phyloP scores from a whole-genome alignment of 331 rosid species.

The Malus hybrid region DNA sequence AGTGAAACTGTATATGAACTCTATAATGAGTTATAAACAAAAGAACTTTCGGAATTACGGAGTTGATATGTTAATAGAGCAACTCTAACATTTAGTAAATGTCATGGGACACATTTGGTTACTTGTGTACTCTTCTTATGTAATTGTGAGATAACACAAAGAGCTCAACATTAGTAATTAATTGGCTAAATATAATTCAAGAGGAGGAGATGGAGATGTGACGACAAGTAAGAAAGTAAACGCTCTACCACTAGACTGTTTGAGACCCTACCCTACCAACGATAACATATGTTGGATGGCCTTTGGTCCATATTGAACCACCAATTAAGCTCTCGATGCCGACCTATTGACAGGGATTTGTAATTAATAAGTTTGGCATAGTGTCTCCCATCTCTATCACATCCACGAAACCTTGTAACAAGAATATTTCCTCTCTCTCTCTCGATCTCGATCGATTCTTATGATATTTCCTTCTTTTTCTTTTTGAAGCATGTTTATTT shows the following conservation, averaged over 20 bases:
- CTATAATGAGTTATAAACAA: neutral
- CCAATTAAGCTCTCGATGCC: neutral
- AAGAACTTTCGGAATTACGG: no score
- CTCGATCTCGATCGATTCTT: neutral
- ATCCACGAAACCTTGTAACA: neutral
- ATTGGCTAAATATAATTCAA: neutral
- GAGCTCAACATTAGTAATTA: neutral
- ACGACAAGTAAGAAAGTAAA: neutral
- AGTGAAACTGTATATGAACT: no score
- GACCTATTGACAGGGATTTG: neutral
- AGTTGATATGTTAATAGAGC: no score
- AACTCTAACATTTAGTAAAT: no score
- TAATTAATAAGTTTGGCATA: neutral
- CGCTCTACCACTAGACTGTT: neutral
- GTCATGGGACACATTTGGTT: no score
- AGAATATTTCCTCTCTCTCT: neutral
- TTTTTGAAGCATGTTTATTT: no score
- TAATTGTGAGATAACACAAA: no score
- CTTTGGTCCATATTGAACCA: neutral
- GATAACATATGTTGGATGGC: neutral
- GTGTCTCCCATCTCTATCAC: constrained; percentile 10
- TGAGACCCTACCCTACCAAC: neutral
- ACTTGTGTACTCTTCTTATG: neutral
- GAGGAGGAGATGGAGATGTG: neutral
- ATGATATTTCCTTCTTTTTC: no score